A percentile compares a stretch with the other conserved stretches of the same genome.
These are phyloP conservation scores for Citrus cavaleriei DNA, from an alignment of 345 rosid species.

Conservation along the genomic window DNA sequence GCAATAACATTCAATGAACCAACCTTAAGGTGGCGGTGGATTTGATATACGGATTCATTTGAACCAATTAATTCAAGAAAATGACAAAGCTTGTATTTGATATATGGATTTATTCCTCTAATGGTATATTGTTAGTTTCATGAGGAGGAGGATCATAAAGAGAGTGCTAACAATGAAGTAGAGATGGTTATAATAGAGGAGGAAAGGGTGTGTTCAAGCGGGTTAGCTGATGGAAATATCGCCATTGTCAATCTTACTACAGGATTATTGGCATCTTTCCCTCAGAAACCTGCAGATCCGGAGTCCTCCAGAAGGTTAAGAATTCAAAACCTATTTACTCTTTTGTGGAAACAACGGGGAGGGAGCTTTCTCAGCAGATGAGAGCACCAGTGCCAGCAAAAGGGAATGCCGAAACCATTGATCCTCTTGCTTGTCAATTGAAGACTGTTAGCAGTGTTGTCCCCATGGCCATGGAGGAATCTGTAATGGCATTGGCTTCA, in stretches of 20 bases:
- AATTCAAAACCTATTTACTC: conserved; percentile 2
- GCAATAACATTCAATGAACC: too few relatives aligned
- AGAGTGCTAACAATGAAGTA: conserved; percentile 38
- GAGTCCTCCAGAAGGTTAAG: too few relatives aligned
- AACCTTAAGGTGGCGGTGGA: too few relatives aligned
- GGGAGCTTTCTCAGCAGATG: not conserved
- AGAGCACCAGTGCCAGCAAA: conserved; percentile 33
- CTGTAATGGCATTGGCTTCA: conserved; percentile 14
- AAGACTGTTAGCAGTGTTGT: not conserved
- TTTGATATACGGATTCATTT: too few relatives aligned
- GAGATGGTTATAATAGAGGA: conserved; percentile 65
- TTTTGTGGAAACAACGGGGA: conserved; percentile 4
- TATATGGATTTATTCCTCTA: too few relatives aligned
- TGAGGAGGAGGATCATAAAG: conserved; percentile 28
- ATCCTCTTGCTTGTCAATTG: conserved; percentile 9
- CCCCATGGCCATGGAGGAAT: not conserved
- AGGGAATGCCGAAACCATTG: conserved; percentile 19
- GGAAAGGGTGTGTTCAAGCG: conserved; percentile 23
- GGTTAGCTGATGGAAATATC: not conserved
- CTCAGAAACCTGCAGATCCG: too few relatives aligned
- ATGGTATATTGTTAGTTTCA: too few relatives aligned
- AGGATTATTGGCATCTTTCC: not conserved
- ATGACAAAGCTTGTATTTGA: too few relatives aligned
- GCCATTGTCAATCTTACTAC: conserved; percentile 9
- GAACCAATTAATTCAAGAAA: too few relatives aligned